Base-by-base conservation (phyloP, 73 alveolate species). In the Breviolum minutum region DNA sequence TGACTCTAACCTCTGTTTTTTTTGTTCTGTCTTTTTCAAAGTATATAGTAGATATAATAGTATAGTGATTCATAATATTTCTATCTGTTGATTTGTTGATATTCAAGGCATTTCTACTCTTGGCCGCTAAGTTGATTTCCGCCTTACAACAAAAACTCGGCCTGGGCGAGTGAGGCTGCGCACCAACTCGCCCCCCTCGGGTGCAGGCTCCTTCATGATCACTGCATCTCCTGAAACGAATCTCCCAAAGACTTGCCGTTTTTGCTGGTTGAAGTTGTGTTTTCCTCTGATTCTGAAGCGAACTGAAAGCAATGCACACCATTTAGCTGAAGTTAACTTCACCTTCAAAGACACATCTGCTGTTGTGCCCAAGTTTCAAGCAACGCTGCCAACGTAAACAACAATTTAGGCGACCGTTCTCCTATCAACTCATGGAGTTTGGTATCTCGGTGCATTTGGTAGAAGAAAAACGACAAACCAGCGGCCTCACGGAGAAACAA, bases 401-500 rank as follows among this genome's bases (percentile, higher is more conserved):
- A 14, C 24, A 14, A 68, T 68, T 68, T 14, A 68, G 63, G 5
- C 22, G 8, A 10, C 14, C 87, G 63, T 12, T 29, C 40, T 22
- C 97, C 97, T 22, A 90, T 90, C 64, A 90, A 87, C 76, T 90
- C 97, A 29, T 90, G 97, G 30, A 90, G 97, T 74, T 90, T 90
- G 88, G 97, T 90, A 40, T 90, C 97, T n/a, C 97, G 64, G n/a
- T 90, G 97, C 97, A 90, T 90, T 68, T 90, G 97, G 87, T 90
- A 90, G 68, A 90, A 90, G 97, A 90, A 90, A 71, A 90, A 90
- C 12, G 88, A 70, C 70, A 90, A 74, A 63, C 97, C 97, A 2
- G 88, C 64, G 27, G 97, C 83, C 92, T 83, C 64, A 11, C 32
- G 30, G 0, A 30, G 16, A 48, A 13, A 19, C 8, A 29, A 22